Base-by-base conservation (phyloP, 2,329 filamentous ascomycete species). In the Trichophyton verrucosum region DNA sequence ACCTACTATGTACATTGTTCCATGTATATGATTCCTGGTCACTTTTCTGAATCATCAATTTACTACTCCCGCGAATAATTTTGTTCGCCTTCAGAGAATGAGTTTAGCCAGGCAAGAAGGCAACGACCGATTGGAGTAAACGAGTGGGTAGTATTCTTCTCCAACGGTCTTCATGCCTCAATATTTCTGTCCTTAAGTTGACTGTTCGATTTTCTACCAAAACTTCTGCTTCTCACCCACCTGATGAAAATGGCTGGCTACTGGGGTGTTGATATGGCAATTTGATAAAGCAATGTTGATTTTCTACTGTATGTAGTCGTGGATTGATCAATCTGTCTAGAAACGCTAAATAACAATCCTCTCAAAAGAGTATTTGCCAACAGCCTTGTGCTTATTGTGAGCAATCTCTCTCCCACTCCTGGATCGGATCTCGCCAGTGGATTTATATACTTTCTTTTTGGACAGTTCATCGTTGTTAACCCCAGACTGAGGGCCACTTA, bases 361-460 rank as follows among this genome's bases (percentile, higher is more conserved):
- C 76, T 96, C 90, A 65, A 92, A 81, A 55, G 88, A 89, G 76
- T 96, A 96, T 66, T 86, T 84, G 61, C 87, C 88, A 64, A 91
- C 86, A 71, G 86, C 86, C 75, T 88, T 87, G 70, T 87, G 89
- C 69, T 87, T 83, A 72, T 95, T 75, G 73, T 88, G 84, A 17
- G 88, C 89, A 62, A 86, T 85, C 75, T 95, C 87, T 72, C 90
- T 80, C 66, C 77, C 79, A 67, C 80, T 90, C 66, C 89, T 82
- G 71, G 82, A 77, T 64, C 85, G 80, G 46, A 89, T 77, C 76
- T 90, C 87, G 17, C 89, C 89, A 78, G 66, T 85, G 77, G 66
- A 88, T 76, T 81, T 89, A 60, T 74, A 71, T 38, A 80, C 70
- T 66, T 80, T 81, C 20, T 73, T 74, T 61, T 75, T 75, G 15